These are phyloP conservation scores for Debaryomyces psychrophilus DNA, from an alignment of 1,139 yeast genomes.

Conservation along the genomic window DNA sequence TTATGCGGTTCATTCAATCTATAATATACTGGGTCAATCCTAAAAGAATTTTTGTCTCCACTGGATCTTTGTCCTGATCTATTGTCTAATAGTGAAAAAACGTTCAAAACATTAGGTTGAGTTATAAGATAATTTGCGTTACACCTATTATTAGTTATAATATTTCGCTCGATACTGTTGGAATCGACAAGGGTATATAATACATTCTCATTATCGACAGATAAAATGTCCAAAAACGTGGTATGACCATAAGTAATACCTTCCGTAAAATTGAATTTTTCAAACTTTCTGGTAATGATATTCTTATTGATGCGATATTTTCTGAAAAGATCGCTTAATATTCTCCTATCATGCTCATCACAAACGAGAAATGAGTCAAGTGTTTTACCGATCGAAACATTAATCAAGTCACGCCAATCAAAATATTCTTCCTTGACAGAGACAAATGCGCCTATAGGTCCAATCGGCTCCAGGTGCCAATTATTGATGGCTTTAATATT, in stretches of 20 bases:
- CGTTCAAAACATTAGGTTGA: slow-evolving; percentile 45
- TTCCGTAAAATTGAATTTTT: slow-evolving; percentile 52
- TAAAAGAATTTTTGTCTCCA: slow-evolving; percentile 45
- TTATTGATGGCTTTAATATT: slow-evolving; percentile 38
- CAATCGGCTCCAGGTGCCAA: slow-evolving; percentile 65
- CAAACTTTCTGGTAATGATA: slow-evolving; percentile 60
- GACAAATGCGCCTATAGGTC: slow-evolving; percentile 76
- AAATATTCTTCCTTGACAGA: slow-evolving; percentile 56
- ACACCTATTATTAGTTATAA: slow-evolving; percentile 53
- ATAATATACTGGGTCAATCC: slow-evolving; percentile 62
- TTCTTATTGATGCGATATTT: slow-evolving; percentile 28
- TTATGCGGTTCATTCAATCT: slow-evolving; percentile 31
- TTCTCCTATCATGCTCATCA: slow-evolving; percentile 60
- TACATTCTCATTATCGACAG: slow-evolving; percentile 55
- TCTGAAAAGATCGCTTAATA: slow-evolving; percentile 49
- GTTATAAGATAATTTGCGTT: slow-evolving; percentile 51
- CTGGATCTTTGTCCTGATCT: slow-evolving; percentile 50
- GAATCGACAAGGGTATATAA: slow-evolving; percentile 68
- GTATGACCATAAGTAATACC: slow-evolving; percentile 36
- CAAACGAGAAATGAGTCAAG: slow-evolving; percentile 71
- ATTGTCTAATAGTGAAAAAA: slow-evolving; percentile 47
- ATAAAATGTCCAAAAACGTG: slow-evolving; percentile 63
- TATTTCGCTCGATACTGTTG: slow-evolving; percentile 58
- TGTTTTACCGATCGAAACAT: slow-evolving; percentile 47
- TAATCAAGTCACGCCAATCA: slow-evolving; percentile 68